Evolutionary conservation across 495 filamentous ascomycete species (phyloP), one percentile per base, ranked within the genome.

Genomic region (Umbilicaria muhlenbergii): DNA sequence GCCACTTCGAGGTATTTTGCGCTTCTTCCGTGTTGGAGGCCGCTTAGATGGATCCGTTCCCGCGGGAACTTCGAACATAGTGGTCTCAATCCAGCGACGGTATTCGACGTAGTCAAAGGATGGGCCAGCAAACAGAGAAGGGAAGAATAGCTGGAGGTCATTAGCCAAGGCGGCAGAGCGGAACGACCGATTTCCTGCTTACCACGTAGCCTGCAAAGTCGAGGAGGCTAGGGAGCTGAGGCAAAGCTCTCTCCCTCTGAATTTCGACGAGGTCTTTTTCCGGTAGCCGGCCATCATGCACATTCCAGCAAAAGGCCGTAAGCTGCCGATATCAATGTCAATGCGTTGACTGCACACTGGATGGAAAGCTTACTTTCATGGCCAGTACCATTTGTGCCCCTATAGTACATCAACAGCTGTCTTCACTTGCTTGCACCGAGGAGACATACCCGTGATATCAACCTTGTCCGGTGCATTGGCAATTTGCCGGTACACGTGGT

Each of bases 301-400:
- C 79, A 56, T 94, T 94, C 91, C 91, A 98, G 66, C 86, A 93
- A 58, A 96, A 98, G 18, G 88, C 77, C 10, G 76, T 81, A n/a
- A 96, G 81, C 64, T 68, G 35, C 21, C n/a, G 12, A 15, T 12
- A 7, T 34, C 39, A 35, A 14, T 18, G n/a, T 10, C 16, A 21
- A 16, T 17, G 5, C 28, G 41, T 32, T 14, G 24, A 41, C 12
- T 33, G n/a, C 6, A 28, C 24, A 28, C 6, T 8, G 24, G 11
- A 11, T 15, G 10, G 28, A 18, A 19, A 18, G 28, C 51, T 21
- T 43, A 70, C 67, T 66, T 96, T 98, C 88, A 98, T 98, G 42
- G 94, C 78, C 48, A 96, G 59, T 11, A 98, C 91, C 91, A 98
- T 98, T 61, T 98, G 91, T 0, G 91, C 88, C 34, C 68, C 51